Evolutionary conservation across 1,139 yeast genomes (phyloP), one percentile per base, ranked within the genome.

Genomic region (Blastobotrys ciferrii): DNA sequence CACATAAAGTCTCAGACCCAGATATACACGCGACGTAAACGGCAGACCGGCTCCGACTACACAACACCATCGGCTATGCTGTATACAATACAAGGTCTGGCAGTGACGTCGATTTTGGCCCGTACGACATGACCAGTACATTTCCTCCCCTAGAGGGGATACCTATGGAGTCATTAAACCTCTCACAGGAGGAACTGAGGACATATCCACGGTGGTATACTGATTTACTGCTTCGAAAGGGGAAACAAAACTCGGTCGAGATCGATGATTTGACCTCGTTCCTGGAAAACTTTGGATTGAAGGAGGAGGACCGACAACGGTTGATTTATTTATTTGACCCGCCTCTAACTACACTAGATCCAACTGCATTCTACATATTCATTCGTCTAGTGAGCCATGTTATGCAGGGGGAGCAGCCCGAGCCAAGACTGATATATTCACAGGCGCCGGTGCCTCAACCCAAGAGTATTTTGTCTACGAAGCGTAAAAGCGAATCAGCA

Each of bases 201-300:
- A 62, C 73, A 17, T 71, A 70, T 48, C 72, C 75, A 12, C 61
- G 73, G 28, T 71, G 75, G 75, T 71, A 71, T 54, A 68, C 73
- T 7, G 74, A 71, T 44, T 56, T 71, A 47, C 59, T 69, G 18
- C 53, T 68, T 51, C 66, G 73, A 13, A 67, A 66, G 49, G 71
- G 68, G 47, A 59, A 62, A 31, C 66, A 64, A 46, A 36, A 36
- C 19, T 52, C 61, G 15, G 62, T 72, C n/a, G 60, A 65, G 9
- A 56, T 69, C 3, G 69, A 64, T 39, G 75, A 71, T 53, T 59
- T 63, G 40, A 52, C 70, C 38, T 50, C 63, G 37, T 71, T 71
- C 58, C 63, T 71, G 44, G 69, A 62, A 52, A 69, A 71, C 54
- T 71, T 71, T 55, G 74, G 74, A 12, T 46, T 70, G 18, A 52